These are phyloP conservation scores for Colletotrichum filicis DNA, from an alignment of 2,329 filamentous ascomycete genomes.

Conservation along the genomic window DNA sequence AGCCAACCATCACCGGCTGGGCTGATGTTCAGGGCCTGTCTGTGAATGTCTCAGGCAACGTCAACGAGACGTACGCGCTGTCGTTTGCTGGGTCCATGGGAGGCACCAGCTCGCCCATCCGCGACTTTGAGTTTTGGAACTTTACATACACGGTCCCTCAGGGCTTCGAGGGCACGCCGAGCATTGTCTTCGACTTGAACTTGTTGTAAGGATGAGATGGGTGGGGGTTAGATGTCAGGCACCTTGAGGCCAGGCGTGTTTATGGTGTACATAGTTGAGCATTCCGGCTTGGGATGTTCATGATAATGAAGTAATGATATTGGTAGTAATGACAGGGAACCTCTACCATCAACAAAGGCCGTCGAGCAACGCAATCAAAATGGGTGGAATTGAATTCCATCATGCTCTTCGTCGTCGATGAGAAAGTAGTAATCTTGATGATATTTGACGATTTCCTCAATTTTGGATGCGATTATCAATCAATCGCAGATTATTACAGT, in stretches of 20 bases:
- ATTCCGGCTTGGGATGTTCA: too few species aligned
- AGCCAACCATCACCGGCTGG: constrained; percentile 56
- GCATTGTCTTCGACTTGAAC: constrained; percentile 22
- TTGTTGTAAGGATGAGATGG: neutral
- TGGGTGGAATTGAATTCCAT: too few species aligned
- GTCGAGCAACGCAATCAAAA: too few species aligned
- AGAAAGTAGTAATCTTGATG: neutral
- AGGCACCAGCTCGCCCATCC: constrained; percentile 42
- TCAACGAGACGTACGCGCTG: constrained; percentile 51
- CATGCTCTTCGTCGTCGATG: too few species aligned
- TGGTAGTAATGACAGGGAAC: neutral
- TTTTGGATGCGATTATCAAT: neutral
- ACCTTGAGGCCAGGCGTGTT: neutral
- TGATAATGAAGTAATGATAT: neutral
- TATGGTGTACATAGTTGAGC: neutral
- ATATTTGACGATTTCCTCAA: neutral
- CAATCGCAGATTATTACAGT: neutral
- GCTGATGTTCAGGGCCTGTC: constrained; percentile 59
- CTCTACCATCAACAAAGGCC: neutral
- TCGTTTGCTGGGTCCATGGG: constrained; percentile 55
- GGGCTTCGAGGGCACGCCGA: constrained; percentile 42
- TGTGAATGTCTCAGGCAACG: constrained; percentile 57
- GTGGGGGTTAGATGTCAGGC: accelerated
- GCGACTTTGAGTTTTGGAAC: constrained; percentile 59
- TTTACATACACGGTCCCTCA: constrained; percentile 55